These are phyloP conservation scores for Zelopaecilomyces penicillatus DNA, from an alignment of 2,329 filamentous ascomycete genomes.

Conservation along the genomic window DNA sequence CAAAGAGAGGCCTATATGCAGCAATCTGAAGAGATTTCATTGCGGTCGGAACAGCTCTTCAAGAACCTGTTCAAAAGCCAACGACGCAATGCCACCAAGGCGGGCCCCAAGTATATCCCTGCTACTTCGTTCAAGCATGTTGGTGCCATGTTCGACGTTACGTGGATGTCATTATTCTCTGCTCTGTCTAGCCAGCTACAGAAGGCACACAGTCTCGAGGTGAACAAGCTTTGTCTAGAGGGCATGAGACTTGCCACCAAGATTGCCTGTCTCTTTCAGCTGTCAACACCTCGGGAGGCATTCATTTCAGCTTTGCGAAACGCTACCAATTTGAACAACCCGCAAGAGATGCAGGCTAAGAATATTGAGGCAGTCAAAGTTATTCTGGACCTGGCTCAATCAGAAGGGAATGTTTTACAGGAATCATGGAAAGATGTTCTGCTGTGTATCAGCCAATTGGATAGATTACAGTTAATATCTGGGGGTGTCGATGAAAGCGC, in stretches of 20 bases:
- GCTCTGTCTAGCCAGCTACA: constrained; percentile 89
- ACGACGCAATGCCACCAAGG: constrained; percentile 64
- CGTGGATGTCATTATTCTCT: constrained; percentile 98
- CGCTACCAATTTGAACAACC: constrained; percentile 91
- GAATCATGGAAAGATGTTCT: constrained; percentile 94
- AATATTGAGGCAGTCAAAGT: constrained; percentile 92
- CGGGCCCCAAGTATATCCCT: constrained; percentile 71
- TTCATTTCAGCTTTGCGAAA: constrained; percentile 91
- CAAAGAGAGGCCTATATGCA: constrained; percentile 90
- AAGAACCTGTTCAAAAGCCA: constrained; percentile 89
- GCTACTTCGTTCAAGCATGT: constrained; percentile 92
- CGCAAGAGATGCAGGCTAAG: constrained; percentile 91
- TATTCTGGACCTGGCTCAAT: constrained; percentile 82
- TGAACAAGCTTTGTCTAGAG: constrained; percentile 87
- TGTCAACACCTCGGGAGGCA: constrained; percentile 87
- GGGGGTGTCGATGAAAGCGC: constrained; percentile 89
- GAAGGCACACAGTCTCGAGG: constrained; percentile 84
- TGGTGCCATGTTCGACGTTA: constrained; percentile 96
- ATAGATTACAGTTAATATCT: constrained; percentile 88
- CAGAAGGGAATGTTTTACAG: constrained; percentile 81
- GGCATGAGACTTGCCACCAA: constrained; percentile 90
- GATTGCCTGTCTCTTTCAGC: constrained; percentile 86
- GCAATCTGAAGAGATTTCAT: constrained; percentile 84
- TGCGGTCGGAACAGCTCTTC: constrained; percentile 73
- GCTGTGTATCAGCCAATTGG: constrained; percentile 90